phyloP scores from a whole-genome alignment of 306 rosid species.

The Fagus crenata region DNA sequence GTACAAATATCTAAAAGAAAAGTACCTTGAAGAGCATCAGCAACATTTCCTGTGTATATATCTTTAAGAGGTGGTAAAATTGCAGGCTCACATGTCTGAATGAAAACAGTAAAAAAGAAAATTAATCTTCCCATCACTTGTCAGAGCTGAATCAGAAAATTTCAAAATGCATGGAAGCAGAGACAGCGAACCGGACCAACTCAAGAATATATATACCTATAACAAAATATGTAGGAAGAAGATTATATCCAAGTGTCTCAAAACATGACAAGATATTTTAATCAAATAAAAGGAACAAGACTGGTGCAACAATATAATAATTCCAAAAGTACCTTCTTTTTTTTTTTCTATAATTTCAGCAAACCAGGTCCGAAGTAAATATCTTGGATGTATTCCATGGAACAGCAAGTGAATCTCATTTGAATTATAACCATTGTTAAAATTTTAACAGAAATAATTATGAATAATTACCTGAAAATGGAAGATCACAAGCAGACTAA shows the following conservation, averaged over 20 bases:
- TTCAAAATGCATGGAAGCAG: constrained; percentile 1
- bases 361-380: constrained; percentile 29
- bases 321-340: not conserved
- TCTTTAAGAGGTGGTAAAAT: constrained; percentile 86
- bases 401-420: constrained; percentile 23
- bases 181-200: not conserved
- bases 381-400: constrained; percentile 2
- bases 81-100: constrained; percentile 87
- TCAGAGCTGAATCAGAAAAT: not conserved
- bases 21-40: constrained; percentile 80
- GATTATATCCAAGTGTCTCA: not conserved
- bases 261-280: constrained; percentile 1
- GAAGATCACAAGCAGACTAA: constrained; percentile 79
- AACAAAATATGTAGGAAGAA: not conserved
- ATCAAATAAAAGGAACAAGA: constrained; percentile 2
- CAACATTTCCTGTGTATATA: constrained; percentile 70
- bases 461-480: constrained; percentile 77
- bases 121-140: constrained; percentile 2
- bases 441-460: constrained; percentile 24
- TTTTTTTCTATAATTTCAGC: not conserved
- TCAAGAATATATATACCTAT: not conserved
- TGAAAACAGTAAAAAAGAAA: constrained; percentile 28
- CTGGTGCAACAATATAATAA: not conserved
- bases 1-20: constrained; percentile 19
- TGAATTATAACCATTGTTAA: not conserved